A percentile compares a stretch with the other conserved stretches of the same genome.
Evolutionary conservation across 192 early-diverging fungal species (phyloP).

Genomic region (Dissophora ornata): DNA sequence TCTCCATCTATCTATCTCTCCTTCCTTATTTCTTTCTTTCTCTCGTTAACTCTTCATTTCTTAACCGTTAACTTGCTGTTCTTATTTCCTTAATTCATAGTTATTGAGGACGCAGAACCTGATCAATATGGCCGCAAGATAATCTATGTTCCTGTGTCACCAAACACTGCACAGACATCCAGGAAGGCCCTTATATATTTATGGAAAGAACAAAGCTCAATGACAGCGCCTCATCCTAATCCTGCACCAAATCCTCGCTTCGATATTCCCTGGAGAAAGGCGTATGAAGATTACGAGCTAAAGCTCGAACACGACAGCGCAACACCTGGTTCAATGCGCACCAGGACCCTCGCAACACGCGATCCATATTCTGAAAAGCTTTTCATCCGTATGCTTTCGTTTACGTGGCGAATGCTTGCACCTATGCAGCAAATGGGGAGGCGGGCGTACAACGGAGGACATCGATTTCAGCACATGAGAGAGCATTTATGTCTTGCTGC

Average conservation of each 20-base stretch:
- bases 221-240: not conserved
- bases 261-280: constrained; percentile 7
- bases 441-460: not conserved
- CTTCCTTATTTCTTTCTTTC: too few species aligned
- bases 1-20: too few species aligned
- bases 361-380: constrained; percentile 11
- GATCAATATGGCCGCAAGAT: too few species aligned
- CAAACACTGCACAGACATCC: too few species aligned
- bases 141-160: too few species aligned
- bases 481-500: constrained; percentile 24
- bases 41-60: too few species aligned
- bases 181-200: constrained; percentile 17
- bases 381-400: constrained; percentile 14
- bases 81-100: too few species aligned
- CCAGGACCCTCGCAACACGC: not conserved
- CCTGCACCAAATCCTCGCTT: constrained; percentile 2
- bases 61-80: too few species aligned
- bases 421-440: not conserved
- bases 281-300: not conserved
- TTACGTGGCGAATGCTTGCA: not conserved
- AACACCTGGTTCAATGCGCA: not conserved
- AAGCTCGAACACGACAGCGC: not conserved
- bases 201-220: constrained; percentile 5
- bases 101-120: too few species aligned
- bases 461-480: constrained; percentile 14